A percentile compares a stretch with the other conserved stretches of the same genome.
These are phyloP conservation scores for Peltaster fructicola DNA, from an alignment of 2,329 filamentous ascomycete genomes.

Conservation along the genomic window DNA sequence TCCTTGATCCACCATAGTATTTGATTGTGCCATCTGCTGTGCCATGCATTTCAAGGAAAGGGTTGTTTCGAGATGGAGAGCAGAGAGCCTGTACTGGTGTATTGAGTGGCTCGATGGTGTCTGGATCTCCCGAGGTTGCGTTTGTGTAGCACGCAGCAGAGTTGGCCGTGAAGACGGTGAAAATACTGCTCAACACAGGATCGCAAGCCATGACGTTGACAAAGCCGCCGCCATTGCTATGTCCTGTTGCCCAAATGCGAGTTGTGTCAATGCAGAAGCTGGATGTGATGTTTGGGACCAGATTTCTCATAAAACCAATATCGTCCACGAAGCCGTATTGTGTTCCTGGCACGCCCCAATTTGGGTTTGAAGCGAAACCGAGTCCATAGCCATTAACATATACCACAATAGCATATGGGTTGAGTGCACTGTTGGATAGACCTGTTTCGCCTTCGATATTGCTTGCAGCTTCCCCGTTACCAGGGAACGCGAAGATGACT, in stretches of 20 bases:
- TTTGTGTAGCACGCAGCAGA: slow-evolving; percentile 29
- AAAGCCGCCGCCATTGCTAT: slow-evolving; percentile 37
- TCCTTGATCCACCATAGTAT: slow-evolving; percentile 19
- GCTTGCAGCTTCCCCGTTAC: slow-evolving; percentile 19
- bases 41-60: slow-evolving; percentile 28
- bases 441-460: slow-evolving; percentile 24
- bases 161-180: slow-evolving; percentile 34
- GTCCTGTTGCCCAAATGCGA: slow-evolving; percentile 31
- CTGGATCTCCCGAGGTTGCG: slow-evolving; percentile 8
- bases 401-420: slow-evolving; percentile 25
- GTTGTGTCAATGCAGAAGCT: slow-evolving; percentile 28
- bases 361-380: slow-evolving; percentile 8
- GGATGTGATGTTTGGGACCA: slow-evolving; percentile 23
- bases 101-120: slow-evolving; percentile 10
- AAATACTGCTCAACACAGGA: slow-evolving; percentile 20
- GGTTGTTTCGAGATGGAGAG: slow-evolving; percentile 10
- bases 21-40: slow-evolving; percentile 21
- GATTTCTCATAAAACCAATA: slow-evolving; percentile 26
- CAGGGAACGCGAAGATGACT: slow-evolving; percentile 29
- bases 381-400: slow-evolving; percentile 22
- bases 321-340: slow-evolving; percentile 18
- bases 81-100: slow-evolving; percentile 9
- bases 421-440: slow-evolving; percentile 25
- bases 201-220: slow-evolving; percentile 32
- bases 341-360: slow-evolving; percentile 1